Percentiles rank a stretch among this genome's conserved stretches.
phyloP scores from a whole-genome alignment of 805 yeast genomes.

The Saccharomycopsis oosterbeekiorum region DNA sequence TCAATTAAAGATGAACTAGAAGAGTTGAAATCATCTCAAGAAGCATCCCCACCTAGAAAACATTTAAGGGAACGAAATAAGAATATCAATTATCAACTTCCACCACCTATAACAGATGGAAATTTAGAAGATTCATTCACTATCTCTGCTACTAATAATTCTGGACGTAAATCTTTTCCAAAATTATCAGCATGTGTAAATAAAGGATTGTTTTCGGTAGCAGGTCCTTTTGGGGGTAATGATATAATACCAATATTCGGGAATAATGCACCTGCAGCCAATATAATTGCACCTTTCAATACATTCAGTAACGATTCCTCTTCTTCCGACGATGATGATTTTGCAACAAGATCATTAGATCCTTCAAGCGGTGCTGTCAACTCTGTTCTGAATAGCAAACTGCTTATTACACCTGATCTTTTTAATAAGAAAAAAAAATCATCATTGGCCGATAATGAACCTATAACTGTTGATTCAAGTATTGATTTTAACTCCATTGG shows the following conservation, averaged over 20 bases:
- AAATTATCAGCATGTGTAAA: conserved; percentile 37
- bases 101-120: conserved; percentile 57
- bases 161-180: conserved; percentile 31
- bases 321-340: conserved; percentile 37
- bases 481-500: conserved; percentile 82
- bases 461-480: conserved; percentile 81
- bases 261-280: conserved; percentile 21
- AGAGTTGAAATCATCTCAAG: conserved; percentile 21
- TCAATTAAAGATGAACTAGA: conserved; percentile 20
- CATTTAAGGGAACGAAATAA: conserved; percentile 57
- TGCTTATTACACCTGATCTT: conserved; percentile 24
- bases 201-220: conserved; percentile 78
- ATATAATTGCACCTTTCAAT: conserved; percentile 16
- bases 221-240: conserved; percentile 97
- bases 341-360: conserved; percentile 21
- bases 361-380: conserved; percentile 2
- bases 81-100: conserved; percentile 68
- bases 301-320: conserved; percentile 26
- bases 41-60: conserved; percentile 32
- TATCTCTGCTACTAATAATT: conserved; percentile 21
- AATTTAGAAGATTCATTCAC: conserved; percentile 20
- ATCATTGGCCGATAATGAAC: conserved; percentile 81
- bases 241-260: conserved; percentile 83
- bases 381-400: conserved; percentile 9
- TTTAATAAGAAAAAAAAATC: conserved; percentile 34